These are phyloP conservation scores for Meredithiella fracta DNA, from an alignment of 2,329 filamentous ascomycete genomes.

Conservation along the genomic window DNA sequence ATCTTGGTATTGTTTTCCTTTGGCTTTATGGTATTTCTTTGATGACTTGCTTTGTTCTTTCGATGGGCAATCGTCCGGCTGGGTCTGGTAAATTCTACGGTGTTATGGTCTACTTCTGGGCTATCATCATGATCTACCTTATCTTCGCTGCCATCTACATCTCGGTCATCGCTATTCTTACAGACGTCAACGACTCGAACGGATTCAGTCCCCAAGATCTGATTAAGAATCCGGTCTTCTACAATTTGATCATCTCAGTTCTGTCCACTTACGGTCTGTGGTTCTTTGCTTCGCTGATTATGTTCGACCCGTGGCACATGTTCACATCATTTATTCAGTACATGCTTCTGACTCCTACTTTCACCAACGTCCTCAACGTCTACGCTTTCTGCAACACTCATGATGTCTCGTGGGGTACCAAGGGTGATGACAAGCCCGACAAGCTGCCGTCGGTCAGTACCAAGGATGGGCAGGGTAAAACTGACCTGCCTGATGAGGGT, in stretches of 20 bases:
- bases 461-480: constrained; percentile 80
- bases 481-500: constrained; percentile 85
- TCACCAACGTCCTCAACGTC: constrained; percentile 98
- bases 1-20: constrained; percentile 80
- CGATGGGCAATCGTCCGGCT: constrained; percentile 84
- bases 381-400: constrained; percentile 99
- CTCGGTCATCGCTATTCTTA: constrained; percentile 69
- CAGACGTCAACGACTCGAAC: constrained; percentile 41
- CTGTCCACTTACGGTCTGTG: constrained; percentile 86
- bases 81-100: constrained; percentile 89
- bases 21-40: constrained; percentile 89
- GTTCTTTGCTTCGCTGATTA: constrained; percentile 77
- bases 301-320: constrained; percentile 99
- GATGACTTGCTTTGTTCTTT: constrained; percentile 86
- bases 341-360: constrained; percentile 82
- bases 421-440: constrained; percentile 90
- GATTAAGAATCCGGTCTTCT: constrained; percentile 78
- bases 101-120: constrained; percentile 98
- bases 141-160: constrained; percentile 93
- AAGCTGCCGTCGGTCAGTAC: constrained; percentile 76
- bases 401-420: constrained; percentile 97
- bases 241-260: constrained; percentile 83
- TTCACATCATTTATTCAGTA: constrained; percentile 98
- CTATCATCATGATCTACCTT: constrained; percentile 84
- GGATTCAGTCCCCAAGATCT: constrained; percentile 56